phyloP scores from a whole-genome alignment of 176 grass and related monocot species.

The Aegilops longissima region DNA sequence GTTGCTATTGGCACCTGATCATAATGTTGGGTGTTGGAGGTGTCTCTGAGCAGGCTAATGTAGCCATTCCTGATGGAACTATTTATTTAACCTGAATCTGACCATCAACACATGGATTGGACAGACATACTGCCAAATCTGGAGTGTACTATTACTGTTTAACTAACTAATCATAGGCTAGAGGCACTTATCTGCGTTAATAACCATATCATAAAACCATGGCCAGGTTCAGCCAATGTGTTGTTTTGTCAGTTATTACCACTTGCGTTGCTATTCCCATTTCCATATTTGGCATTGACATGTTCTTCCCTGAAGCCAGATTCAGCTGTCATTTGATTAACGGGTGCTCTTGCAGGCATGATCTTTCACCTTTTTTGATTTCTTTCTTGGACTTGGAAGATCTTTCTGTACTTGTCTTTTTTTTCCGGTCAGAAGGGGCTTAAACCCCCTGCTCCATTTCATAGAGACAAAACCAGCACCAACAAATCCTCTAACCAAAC shows the following conservation, averaged over 20 bases:
- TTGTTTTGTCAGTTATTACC: neutral
- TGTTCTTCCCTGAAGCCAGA: neutral
- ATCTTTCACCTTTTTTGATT: neutral
- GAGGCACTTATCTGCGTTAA: neutral
- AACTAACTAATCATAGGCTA: neutral
- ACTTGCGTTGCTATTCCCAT: neutral
- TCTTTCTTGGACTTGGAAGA: neutral
- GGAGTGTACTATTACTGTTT: neutral
- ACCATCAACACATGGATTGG: neutral
- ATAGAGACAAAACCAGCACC: too few species aligned
- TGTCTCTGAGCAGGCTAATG: slow-evolving; percentile 22
- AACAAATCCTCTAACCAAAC: too few species aligned
- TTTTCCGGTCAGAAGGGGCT: too few species aligned
- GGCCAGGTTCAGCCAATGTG: neutral
- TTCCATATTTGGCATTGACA: neutral
- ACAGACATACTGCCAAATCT: neutral
- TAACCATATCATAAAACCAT: neutral
- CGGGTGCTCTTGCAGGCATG: neutral
- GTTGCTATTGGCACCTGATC: slow-evolving; percentile 12
- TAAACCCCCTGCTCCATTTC: too few species aligned
- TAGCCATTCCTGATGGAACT: neutral
- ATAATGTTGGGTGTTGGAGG: neutral
- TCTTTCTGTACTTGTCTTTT: neutral
- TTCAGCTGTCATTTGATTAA: neutral
- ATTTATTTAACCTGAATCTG: neutral